Conservation (phyloP, 495 filamentous ascomycete species). For the Aspergillus saccharolyticus region DNA sequence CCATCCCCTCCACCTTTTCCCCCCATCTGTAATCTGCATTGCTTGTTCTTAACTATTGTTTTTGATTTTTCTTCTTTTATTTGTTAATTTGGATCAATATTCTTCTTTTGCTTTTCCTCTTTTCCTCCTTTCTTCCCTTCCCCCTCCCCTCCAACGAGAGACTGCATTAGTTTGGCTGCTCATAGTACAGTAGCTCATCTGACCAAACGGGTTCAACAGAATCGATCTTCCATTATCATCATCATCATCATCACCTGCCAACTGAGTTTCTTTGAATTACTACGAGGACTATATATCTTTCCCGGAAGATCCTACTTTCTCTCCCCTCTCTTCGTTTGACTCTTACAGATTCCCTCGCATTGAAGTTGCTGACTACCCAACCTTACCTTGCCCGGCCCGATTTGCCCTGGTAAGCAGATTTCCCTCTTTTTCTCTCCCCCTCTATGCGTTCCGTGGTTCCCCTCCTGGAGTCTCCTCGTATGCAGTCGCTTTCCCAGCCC, state of each 20-base stretch:
- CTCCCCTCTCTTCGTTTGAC: neutral
- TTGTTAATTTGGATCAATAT: no score
- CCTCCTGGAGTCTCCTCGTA: constrained; percentile 2
- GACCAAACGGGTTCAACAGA: neutral
- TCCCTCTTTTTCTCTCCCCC: neutral
- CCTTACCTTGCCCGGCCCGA: neutral
- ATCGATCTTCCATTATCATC: no score
- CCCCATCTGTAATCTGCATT: no score
- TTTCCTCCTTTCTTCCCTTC: neutral
- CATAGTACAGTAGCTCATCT: neutral
- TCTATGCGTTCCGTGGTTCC: constrained; percentile 12
- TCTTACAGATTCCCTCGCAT: neutral
- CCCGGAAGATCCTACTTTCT: neutral
- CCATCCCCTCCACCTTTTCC: no score
- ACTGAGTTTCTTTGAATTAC: neutral
- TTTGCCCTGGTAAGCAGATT: constrained; percentile 7
- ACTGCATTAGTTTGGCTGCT: neutral
- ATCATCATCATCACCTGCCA: neutral
- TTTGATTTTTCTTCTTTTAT: constrained; percentile 2
- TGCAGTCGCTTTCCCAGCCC: neutral
- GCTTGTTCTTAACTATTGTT: no score
- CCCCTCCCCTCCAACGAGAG: neutral
- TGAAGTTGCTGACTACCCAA: neutral
- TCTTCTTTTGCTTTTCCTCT: neutral
- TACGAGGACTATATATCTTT: neutral